A percentile compares a stretch with the other conserved stretches of the same genome.
phyloP scores from a whole-genome alignment of 2,329 filamentous ascomycete species.

The Thelonectria discophora region DNA sequence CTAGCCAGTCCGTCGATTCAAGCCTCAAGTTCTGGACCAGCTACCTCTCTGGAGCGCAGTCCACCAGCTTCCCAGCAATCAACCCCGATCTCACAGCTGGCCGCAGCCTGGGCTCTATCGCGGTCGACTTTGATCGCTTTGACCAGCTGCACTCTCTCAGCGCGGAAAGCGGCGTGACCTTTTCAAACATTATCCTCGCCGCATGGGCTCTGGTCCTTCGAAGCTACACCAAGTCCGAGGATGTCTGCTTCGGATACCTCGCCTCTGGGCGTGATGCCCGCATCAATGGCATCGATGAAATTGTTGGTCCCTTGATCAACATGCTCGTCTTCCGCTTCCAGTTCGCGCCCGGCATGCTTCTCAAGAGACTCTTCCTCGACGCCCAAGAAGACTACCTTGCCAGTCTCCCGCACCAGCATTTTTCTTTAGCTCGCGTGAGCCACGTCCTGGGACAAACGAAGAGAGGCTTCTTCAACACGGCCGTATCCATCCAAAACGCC shows the following conservation, averaged over 20 bases:
- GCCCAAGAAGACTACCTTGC: neutral
- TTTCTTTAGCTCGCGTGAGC: slow-evolving; percentile 58
- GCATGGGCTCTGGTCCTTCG: slow-evolving; percentile 62
- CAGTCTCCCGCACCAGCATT: slow-evolving; percentile 57
- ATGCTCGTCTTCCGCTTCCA: slow-evolving; percentile 58
- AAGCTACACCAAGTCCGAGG: slow-evolving; percentile 55
- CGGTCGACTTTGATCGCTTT: slow-evolving; percentile 16
- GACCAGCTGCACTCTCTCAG: slow-evolving; percentile 1
- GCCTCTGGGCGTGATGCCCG: slow-evolving; percentile 33
- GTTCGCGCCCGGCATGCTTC: slow-evolving; percentile 38
- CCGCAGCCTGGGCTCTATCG: slow-evolving; percentile 6
- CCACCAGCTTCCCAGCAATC: neutral
- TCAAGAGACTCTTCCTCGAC: slow-evolving; percentile 49
- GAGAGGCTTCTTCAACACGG: slow-evolving; percentile 46
- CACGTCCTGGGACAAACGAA: slow-evolving; percentile 39
- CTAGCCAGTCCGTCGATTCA: slow-evolving; percentile 8
- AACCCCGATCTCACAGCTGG: neutral
- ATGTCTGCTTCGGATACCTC: slow-evolving; percentile 57
- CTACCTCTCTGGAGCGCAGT: slow-evolving; percentile 18
- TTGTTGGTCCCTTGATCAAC: slow-evolving; percentile 47
- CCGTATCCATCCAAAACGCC: slow-evolving; percentile 45
- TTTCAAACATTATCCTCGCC: slow-evolving; percentile 60
- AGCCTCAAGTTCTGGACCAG: slow-evolving; percentile 34
- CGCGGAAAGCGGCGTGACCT: slow-evolving; percentile 49
- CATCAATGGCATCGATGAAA: slow-evolving; percentile 29